These are phyloP conservation scores for Dactylellina drechsleri DNA, from an alignment of 2,329 filamentous ascomycete genomes.

Conservation along the genomic window DNA sequence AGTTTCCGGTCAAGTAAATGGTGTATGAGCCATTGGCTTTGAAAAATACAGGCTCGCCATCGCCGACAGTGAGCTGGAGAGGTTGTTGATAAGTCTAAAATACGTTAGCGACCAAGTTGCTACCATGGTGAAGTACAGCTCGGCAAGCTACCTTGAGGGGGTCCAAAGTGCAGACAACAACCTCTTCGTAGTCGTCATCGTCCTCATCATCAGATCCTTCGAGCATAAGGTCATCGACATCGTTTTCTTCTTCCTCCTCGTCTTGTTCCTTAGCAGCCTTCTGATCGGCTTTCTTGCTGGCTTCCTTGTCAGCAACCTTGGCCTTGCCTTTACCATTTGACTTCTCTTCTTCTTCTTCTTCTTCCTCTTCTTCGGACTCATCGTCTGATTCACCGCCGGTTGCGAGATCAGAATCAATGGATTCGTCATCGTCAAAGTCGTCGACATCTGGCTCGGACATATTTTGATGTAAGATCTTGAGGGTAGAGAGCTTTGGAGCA, in stretches of 20 bases:
- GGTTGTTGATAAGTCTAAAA: constrained; percentile 89
- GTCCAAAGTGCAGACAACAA: constrained; percentile 94
- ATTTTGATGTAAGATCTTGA: constrained; percentile 85
- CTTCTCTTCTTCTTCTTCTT: constrained; percentile 80
- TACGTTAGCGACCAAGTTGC: not conserved
- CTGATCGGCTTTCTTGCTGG: constrained; percentile 73
- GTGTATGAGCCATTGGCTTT: constrained; percentile 88
- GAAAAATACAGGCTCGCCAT: constrained; percentile 92
- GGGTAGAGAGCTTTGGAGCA: constrained; percentile 77
- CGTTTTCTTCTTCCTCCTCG: constrained; percentile 65
- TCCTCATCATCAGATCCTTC: constrained; percentile 61
- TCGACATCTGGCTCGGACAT: constrained; percentile 65
- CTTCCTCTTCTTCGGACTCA: constrained; percentile 66
- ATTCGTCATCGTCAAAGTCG: constrained; percentile 69
- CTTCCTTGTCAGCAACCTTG: constrained; percentile 68
- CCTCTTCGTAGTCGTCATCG: constrained; percentile 76
- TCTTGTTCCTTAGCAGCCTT: constrained; percentile 67
- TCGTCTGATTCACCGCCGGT: constrained; percentile 65
- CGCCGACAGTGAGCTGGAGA: constrained; percentile 88
- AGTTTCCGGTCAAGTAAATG: constrained; percentile 95
- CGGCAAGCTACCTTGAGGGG: constrained; percentile 76
- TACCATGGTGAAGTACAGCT: constrained; percentile 23
- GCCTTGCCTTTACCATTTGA: constrained; percentile 72
- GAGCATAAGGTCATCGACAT: constrained; percentile 56
- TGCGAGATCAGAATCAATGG: constrained; percentile 71